Conservation (phyloP, 495 filamentous ascomycete species). For the Podospora fimiseda region DNA sequence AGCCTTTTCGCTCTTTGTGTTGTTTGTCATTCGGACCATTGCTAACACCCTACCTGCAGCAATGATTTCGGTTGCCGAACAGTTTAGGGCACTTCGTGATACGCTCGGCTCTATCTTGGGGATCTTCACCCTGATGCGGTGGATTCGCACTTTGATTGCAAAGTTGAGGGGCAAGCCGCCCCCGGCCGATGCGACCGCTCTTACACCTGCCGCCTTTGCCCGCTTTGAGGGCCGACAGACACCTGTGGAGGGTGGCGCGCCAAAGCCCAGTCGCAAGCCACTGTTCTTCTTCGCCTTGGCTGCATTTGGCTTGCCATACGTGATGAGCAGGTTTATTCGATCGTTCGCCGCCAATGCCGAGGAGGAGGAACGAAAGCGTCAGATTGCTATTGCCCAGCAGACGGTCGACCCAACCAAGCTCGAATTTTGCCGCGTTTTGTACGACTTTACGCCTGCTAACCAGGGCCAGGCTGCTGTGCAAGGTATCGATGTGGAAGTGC, state of each 20-base stretch:
- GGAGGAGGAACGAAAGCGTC: constrained; percentile 61
- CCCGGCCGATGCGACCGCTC: constrained; percentile 74
- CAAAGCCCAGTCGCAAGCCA: constrained; percentile 83
- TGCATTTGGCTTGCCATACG: constrained; percentile 88
- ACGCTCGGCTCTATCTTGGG: constrained; percentile 94
- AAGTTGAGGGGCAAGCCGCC: constrained; percentile 91
- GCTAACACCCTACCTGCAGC: constrained; percentile 51
- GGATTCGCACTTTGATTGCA: constrained; percentile 82
- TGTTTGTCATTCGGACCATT: background rate
- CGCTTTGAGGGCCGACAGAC: constrained; percentile 64
- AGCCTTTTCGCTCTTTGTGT: constrained; percentile 25
- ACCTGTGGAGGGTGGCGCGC: constrained; percentile 36
- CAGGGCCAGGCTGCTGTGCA: constrained; percentile 49
- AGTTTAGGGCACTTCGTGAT: constrained; percentile 85
- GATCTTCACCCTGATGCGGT: constrained; percentile 92
- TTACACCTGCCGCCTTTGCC: constrained; percentile 86
- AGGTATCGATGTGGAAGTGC: constrained; percentile 83
- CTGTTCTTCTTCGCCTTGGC: constrained; percentile 93
- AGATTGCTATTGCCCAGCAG: constrained; percentile 38
- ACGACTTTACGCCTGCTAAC: constrained; percentile 81
- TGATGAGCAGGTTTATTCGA: constrained; percentile 91
- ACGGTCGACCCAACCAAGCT: constrained; percentile 78
- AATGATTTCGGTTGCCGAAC: constrained; percentile 97
- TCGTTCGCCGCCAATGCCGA: constrained; percentile 76
- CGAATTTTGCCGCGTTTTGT: constrained; percentile 89